phyloP scores from a whole-genome alignment of 129 eudicot genomes.

The Flaveria linearis region DNA sequence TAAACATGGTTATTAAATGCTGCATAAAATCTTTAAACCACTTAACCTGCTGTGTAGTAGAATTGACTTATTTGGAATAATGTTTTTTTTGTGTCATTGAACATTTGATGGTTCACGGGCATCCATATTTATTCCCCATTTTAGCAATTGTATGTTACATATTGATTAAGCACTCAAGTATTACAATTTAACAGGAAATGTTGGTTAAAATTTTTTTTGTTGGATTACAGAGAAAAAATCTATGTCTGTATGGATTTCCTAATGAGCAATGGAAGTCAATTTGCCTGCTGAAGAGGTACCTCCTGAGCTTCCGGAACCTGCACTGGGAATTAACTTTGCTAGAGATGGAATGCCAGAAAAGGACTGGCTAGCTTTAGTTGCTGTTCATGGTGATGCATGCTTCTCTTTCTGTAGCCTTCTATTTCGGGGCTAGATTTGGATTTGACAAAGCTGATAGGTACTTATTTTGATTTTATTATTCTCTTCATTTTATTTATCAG shows the following conservation, averaged over 20 bases:
- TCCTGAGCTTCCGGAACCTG: constrained; percentile 77
- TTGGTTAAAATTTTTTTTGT: not conserved
- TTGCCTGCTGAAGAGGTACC: constrained; percentile 70
- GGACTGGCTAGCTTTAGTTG: constrained; percentile 71
- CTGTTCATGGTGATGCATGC: constrained; percentile 76
- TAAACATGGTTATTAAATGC: not conserved
- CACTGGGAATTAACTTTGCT: constrained; percentile 64
- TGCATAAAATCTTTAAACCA: not conserved
- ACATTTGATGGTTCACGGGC: not conserved
- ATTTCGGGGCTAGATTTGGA: constrained; percentile 67
- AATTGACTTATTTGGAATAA: not conserved
- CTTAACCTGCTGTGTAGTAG: not conserved
- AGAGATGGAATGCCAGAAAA: constrained; percentile 73
- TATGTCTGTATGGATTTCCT: constrained; percentile 67
- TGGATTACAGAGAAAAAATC: constrained; percentile 54
- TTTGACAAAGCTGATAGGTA: constrained; percentile 74
- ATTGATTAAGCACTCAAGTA: not conserved
- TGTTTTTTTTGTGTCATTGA: not conserved
- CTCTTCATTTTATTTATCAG: not conserved
- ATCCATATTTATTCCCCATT: not conserved
- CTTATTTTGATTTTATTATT: not conserved
- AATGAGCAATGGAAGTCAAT: constrained; percentile 65
- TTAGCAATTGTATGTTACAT: not conserved
- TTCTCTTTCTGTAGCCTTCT: constrained; percentile 61
- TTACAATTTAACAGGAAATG: not conserved